Conservation (phyloP, 2,329 filamentous ascomycete species). For the Calonectria hongkongensis region DNA sequence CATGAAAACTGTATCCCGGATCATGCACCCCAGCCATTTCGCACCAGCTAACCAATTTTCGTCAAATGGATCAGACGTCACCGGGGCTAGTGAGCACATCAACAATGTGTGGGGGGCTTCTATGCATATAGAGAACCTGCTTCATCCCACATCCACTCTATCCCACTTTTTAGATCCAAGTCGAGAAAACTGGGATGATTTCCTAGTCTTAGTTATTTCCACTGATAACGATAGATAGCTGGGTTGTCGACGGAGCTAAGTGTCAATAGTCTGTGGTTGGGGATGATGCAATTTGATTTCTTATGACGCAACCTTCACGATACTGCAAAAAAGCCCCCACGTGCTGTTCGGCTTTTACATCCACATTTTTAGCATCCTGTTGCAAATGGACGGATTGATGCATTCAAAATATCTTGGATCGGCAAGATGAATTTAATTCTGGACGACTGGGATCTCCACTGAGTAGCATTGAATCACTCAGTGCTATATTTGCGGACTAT, state of each 20-base stretch:
- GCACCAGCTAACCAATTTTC: background rate
- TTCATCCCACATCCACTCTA: constrained; percentile 16
- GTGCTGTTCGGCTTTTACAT: background rate
- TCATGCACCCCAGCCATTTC: background rate
- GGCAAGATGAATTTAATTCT: too few species aligned
- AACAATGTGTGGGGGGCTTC: constrained; percentile 19
- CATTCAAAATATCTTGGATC: too few species aligned
- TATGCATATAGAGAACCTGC: background rate
- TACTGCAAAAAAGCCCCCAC: background rate
- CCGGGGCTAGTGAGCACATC: constrained; percentile 34
- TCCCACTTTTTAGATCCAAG: constrained; percentile 11
- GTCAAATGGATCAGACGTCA: constrained; percentile 29
- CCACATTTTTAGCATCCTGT: too few species aligned
- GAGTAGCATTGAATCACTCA: too few species aligned
- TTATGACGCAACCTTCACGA: constrained; percentile 21
- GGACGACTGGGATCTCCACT: too few species aligned
- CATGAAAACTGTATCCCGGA: background rate
- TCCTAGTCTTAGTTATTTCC: background rate
- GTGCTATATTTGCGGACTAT: too few species aligned
- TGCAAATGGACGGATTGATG: too few species aligned
- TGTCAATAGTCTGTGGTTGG: constrained; percentile 12
- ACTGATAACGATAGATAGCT: background rate
- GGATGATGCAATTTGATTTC: constrained; percentile 30
- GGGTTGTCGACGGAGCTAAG: background rate
- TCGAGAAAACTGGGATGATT: background rate